These are phyloP conservation scores for Pseudoturritis turrita DNA, from an alignment of 345 rosid genomes.

Conservation along the genomic window DNA sequence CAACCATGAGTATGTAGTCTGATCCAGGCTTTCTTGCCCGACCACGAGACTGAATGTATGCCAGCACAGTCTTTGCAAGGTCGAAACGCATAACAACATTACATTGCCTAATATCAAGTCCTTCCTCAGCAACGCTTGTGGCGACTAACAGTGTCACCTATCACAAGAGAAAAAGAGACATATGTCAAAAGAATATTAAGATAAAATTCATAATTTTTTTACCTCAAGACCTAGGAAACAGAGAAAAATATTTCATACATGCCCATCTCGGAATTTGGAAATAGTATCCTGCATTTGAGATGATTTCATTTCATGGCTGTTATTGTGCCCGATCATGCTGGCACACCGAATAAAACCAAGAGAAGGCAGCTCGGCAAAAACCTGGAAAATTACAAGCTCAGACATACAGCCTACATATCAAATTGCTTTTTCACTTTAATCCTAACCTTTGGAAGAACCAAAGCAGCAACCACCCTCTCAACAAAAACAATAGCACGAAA, in stretches of 20 bases:
- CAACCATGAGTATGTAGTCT: constrained; percentile 96
- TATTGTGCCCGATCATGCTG: constrained; percentile 95
- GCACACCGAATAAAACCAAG: constrained; percentile 79
- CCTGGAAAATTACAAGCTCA: constrained; percentile 40
- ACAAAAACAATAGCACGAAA: constrained; percentile 99
- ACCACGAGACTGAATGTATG: constrained; percentile 98
- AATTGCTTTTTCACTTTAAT: not conserved
- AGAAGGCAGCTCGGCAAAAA: constrained; percentile 90
- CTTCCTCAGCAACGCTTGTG: constrained; percentile 99
- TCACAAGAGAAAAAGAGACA: not conserved
- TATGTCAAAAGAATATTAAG: not conserved
- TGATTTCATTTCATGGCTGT: constrained; percentile 93
- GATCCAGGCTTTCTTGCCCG: constrained; percentile 99
- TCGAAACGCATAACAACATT: constrained; percentile 98
- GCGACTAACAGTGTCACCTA: constrained; percentile 95
- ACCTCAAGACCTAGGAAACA: not conserved
- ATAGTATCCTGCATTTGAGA: constrained; percentile 95
- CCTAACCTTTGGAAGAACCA: constrained; percentile 95
- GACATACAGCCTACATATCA: not conserved
- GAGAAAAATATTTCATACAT: constrained; percentile 43
- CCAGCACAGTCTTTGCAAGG: constrained; percentile 97
- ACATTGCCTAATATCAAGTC: constrained; percentile 98
- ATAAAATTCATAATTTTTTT: not conserved
- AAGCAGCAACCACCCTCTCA: constrained; percentile 95
- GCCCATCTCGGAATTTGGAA: constrained; percentile 91